Base-by-base conservation (phyloP, 768 basidiomycete species). In the Serendipita sp. region DNA sequence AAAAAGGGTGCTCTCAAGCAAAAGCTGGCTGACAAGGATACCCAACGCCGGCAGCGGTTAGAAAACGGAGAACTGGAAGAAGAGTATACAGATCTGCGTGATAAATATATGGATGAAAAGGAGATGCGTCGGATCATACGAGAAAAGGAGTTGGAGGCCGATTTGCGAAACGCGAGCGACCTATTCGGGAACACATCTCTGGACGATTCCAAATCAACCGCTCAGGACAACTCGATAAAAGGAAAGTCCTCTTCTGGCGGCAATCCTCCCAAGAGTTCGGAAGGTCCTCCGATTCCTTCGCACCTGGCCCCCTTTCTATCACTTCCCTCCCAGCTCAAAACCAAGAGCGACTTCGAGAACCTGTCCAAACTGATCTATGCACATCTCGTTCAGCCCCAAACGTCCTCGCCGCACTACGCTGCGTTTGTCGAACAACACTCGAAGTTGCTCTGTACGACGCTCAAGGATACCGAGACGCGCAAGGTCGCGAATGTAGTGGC, bases 1-100 rank as follows among this genome's bases (percentile, higher is more conserved):
- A 95, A 96, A 76, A 96, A 93, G 75, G 91, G 90, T 61, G 89
- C 86, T 1, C 73, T 97, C 67, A 96, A 96, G 73, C 82, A 83
- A 20, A 95, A 94, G 72, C 75, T 98, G 2, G 92, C 92, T 0
- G 91, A 94, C 73, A 96, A 92, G 73, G 93, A 92, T 69, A 87
- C 84, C 0, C 78, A 78, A 64, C 88, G 85, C 65, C 83, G 83
- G 2, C 77, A 79, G 0, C 73, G 71, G 61, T 74, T 71, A 24
- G 77, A 75, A 3, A 73, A 69, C 2, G 78, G 69, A 1, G 77
- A 75, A 4, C 77, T 71, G 13, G 74, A 76, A 3, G 72, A 73
- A 4, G 69, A 65, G 20, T 58, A 58, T 31, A 26, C 28, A 24
- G 53, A 58, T 24, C 22, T 58, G n/a, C 53, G 53, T 20, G 53